Conservation (phyloP, 306 rosid genomes). For the Trifolium dubium region DNA sequence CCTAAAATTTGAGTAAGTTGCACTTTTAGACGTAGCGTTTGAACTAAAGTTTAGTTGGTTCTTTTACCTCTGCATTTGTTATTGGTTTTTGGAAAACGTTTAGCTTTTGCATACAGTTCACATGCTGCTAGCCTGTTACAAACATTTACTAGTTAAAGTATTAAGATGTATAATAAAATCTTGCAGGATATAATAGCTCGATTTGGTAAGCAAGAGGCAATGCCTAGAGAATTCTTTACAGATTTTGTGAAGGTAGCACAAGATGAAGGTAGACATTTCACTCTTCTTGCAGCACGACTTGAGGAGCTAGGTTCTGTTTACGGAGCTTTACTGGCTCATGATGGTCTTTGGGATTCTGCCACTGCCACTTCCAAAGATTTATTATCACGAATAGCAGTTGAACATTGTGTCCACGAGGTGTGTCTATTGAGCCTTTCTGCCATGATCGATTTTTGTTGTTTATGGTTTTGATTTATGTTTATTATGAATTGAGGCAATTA, state of each 20-base stretch:
- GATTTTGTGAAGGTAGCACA: constrained; percentile 89
- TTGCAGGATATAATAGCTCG: constrained; percentile 87
- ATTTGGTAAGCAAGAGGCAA: constrained; percentile 77
- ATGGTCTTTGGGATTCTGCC: constrained; percentile 95
- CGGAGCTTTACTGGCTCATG: constrained; percentile 83
- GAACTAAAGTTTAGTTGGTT: constrained; percentile 21
- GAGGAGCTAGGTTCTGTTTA: constrained; percentile 76
- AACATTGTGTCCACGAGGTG: constrained; percentile 94
- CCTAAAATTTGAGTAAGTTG: not conserved
- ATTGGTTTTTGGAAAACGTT: constrained; percentile 6
- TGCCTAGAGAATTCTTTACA: constrained; percentile 86
- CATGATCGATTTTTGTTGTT: constrained; percentile 19
- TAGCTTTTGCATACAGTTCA: constrained; percentile 27
- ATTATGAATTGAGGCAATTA: constrained; percentile 10
- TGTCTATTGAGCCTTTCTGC: constrained; percentile 21
- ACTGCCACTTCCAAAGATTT: constrained; percentile 73
- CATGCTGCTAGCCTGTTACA: not conserved
- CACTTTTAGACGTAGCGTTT: constrained; percentile 13
- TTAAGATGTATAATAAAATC: not conserved
- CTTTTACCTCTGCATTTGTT: constrained; percentile 17
- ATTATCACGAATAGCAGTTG: constrained; percentile 76
- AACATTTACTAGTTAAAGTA: constrained; percentile 1
- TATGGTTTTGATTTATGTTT: constrained; percentile 30
- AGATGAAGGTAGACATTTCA: constrained; percentile 87
- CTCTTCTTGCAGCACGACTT: constrained; percentile 73